A percentile compares a stretch with the other conserved stretches of the same genome.
phyloP scores from a whole-genome alignment of 257 asterid genomes.

The Lithospermum erythrorhizon region DNA sequence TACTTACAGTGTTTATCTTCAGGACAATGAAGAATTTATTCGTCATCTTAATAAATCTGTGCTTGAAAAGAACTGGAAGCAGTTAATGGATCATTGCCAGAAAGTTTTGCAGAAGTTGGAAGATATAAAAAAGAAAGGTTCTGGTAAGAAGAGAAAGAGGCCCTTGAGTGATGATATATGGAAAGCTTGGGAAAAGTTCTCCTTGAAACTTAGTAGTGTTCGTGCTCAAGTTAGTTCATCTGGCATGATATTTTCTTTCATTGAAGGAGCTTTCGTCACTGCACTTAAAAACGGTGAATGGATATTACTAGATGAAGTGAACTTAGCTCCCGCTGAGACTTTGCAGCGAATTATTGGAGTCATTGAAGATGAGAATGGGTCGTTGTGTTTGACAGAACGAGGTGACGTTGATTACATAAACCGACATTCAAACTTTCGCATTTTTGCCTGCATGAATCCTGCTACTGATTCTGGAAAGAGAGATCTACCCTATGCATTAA shows the following conservation, averaged over 20 bases:
- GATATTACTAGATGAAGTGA: constrained; percentile 93
- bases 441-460: constrained; percentile 98
- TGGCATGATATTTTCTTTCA: constrained; percentile 92
- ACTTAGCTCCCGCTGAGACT: constrained; percentile 97
- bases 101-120: constrained; percentile 33
- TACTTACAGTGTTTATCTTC: constrained; percentile 16
- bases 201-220: constrained; percentile 55
- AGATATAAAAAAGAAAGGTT: constrained; percentile 36
- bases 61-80: constrained; percentile 60
- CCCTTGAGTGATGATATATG: constrained; percentile 36
- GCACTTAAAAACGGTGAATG: constrained; percentile 88
- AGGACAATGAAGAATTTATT: constrained; percentile 51
- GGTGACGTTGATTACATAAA: constrained; percentile 67
- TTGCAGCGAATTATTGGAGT: constrained; percentile 86
- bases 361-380: constrained; percentile 82
- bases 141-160: constrained; percentile 72
- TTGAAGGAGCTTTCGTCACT: constrained; percentile 81
- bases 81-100: constrained; percentile 49
- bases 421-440: constrained; percentile 65
- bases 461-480: constrained; percentile 99
- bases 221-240: constrained; percentile 50
- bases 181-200: constrained; percentile 53
- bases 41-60: constrained; percentile 27
- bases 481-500: constrained; percentile 60
- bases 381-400: constrained; percentile 83